These are phyloP conservation scores for Chrysoporthe austroafricana DNA, from an alignment of 2,329 filamentous ascomycete genomes.

Conservation along the genomic window DNA sequence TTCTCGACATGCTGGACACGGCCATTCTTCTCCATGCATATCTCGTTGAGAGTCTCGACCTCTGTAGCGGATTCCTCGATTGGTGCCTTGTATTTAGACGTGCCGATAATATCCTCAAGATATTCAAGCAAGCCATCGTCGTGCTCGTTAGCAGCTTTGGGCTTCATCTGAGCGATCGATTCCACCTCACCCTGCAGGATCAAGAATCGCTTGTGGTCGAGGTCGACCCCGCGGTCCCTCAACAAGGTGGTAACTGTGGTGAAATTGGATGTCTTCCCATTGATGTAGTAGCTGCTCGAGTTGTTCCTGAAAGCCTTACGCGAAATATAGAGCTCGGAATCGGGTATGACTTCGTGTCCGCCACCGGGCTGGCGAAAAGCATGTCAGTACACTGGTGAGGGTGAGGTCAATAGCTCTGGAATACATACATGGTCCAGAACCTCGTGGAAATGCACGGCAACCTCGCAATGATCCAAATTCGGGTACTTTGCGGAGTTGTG, in stretches of 20 bases:
- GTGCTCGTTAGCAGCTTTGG: conserved; percentile 92
- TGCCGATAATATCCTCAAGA: conserved; percentile 97
- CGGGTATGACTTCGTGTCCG: conserved; percentile 74
- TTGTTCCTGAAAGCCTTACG: conserved; percentile 97
- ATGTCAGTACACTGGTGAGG: conserved; percentile 34
- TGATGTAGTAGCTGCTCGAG: conserved; percentile 97
- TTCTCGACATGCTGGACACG: conserved; percentile 98
- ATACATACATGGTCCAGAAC: conserved; percentile 76
- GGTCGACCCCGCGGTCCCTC: conserved; percentile 84
- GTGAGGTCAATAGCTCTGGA: too few relatives aligned
- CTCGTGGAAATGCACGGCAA: conserved; percentile 95
- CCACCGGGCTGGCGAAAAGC: conserved; percentile 62
- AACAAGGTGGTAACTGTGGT: conserved; percentile 88
- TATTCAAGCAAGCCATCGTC: conserved; percentile 97
- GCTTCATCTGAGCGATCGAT: conserved; percentile 98
- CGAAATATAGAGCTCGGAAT: conserved; percentile 86
- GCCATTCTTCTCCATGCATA: conserved; percentile 92
- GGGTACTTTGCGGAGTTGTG: conserved; percentile 92
- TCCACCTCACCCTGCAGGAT: conserved; percentile 98
- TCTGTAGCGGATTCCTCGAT: conserved; percentile 93
- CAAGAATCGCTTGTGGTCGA: conserved; percentile 97
- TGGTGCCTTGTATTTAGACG: conserved; percentile 95
- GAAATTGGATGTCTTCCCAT: conserved; percentile 86
- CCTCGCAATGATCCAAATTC: conserved; percentile 88
- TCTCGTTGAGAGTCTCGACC: conserved; percentile 90